Evolutionary conservation across 2,329 filamentous ascomycete genomes (phyloP).

Genomic region (Alternaria sp.): DNA sequence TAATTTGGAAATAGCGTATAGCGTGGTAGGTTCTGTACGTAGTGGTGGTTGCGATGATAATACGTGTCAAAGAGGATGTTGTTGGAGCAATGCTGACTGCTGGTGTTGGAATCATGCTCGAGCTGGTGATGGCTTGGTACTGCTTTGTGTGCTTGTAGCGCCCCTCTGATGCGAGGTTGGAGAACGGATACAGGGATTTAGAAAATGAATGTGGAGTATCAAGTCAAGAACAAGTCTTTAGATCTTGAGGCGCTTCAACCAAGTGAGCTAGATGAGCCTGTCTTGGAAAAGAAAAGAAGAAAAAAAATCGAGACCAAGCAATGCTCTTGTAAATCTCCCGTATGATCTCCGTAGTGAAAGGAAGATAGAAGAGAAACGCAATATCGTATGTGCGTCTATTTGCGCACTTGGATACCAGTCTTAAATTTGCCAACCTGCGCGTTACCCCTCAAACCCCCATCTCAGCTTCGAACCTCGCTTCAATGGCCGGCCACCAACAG

Average conservation of each 20-base stretch:
- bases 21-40: not conserved
- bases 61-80: not conserved
- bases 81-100: not conserved
- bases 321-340: not conserved
- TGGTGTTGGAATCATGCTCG: not conserved
- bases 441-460: not conserved
- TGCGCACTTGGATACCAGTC: too few species aligned
- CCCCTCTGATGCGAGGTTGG: not conserved
- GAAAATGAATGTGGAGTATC: not conserved
- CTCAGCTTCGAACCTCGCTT: not conserved
- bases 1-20: not conserved
- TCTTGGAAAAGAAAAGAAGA: too few species aligned
- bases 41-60: not conserved
- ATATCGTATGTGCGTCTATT: too few species aligned
- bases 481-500: not conserved
- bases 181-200: not conserved
- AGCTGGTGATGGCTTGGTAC: not conserved
- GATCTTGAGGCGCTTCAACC: not conserved
- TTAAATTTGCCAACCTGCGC: too few species aligned
- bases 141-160: not conserved
- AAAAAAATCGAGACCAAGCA: not conserved
- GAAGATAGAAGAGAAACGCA: too few species aligned
- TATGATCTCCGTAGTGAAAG: too few species aligned
- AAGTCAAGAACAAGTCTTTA: not conserved
- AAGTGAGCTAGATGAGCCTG: not conserved